Percentiles rank a stretch among this genome's conserved stretches.
Conservation (phyloP, 306 rosid genomes). For the Inga oerstediana region DNA sequence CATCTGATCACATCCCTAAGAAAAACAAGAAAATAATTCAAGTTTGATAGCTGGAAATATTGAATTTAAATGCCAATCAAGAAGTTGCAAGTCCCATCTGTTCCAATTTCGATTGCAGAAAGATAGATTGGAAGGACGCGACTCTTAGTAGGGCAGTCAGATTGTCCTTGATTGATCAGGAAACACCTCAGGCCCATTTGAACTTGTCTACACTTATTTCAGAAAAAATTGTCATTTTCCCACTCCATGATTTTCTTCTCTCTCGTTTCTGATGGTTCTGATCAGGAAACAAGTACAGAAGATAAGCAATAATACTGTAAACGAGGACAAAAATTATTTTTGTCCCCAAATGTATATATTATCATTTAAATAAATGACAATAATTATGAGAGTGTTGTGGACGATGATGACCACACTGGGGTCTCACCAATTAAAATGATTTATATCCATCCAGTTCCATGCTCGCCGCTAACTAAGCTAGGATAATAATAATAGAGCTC, state of each 20-base stretch:
- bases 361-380: slow-evolving; percentile 46
- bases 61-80: slow-evolving; percentile 46
- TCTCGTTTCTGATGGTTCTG: slow-evolving; percentile 32
- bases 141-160: slow-evolving; percentile 37
- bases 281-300: slow-evolving; percentile 27
- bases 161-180: slow-evolving; percentile 31
- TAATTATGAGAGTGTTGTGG: slow-evolving; percentile 41
- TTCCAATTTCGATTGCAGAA: slow-evolving; percentile 49
- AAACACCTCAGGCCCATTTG: slow-evolving; percentile 26
- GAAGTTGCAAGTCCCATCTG: slow-evolving; percentile 49
- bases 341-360: slow-evolving; percentile 45
- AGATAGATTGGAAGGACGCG: slow-evolving; percentile 51
- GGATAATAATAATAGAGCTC: slow-evolving; percentile 41
- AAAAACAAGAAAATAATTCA: slow-evolving; percentile 27
- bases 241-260: slow-evolving; percentile 5
- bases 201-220: slow-evolving; percentile 35
- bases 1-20: slow-evolving; percentile 45
- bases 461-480: not conserved
- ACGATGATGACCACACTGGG: slow-evolving; percentile 47
- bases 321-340: slow-evolving; percentile 57
- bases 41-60: slow-evolving; percentile 43
- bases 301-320: slow-evolving; percentile 47
- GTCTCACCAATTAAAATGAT: slow-evolving; percentile 25
- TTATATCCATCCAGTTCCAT: not conserved
- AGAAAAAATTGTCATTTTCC: not conserved